Percentiles rank a stretch among this genome's conserved stretches.
phyloP scores from a whole-genome alignment of 1,284 basidiomycete species.

The Wallemia hederae region DNA sequence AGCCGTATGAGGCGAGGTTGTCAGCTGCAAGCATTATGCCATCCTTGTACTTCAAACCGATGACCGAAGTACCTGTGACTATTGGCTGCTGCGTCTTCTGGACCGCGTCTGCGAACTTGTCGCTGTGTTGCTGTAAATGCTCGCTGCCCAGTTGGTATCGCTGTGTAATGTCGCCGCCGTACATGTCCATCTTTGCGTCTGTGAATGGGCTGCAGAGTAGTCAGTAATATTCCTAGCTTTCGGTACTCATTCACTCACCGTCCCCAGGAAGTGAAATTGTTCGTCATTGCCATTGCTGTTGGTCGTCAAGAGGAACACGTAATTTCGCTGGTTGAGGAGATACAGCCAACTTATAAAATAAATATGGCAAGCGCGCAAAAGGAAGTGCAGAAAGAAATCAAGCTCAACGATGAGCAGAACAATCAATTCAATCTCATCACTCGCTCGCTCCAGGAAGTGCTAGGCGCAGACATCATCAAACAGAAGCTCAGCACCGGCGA shows the following conservation, averaged over 20 bases:
- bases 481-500: constrained; percentile 48
- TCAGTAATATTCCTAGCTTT: no score
- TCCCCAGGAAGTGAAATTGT: background rate
- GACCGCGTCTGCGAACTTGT: background rate
- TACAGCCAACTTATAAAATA: background rate
- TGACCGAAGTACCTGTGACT: constrained; percentile 82
- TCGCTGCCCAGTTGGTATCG: background rate
- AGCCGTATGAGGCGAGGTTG: constrained; percentile 90
- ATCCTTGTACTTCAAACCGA: constrained; percentile 79
- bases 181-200: background rate
- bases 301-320: background rate
- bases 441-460: constrained; percentile 55
- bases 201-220: background rate
- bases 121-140: background rate
- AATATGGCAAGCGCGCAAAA: background rate
- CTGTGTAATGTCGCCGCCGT: background rate
- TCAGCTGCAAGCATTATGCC: constrained; percentile 99
- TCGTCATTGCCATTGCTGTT: background rate
- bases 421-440: constrained; percentile 64
- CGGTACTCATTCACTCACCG: background rate
- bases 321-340: background rate
- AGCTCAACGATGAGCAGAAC: constrained; percentile 10
- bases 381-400: no score
- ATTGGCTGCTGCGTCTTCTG: constrained; percentile 34
- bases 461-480: constrained; percentile 60